phyloP scores from a whole-genome alignment of 108 stramenopile genomes.

The Poteriospumella lacustris region DNA sequence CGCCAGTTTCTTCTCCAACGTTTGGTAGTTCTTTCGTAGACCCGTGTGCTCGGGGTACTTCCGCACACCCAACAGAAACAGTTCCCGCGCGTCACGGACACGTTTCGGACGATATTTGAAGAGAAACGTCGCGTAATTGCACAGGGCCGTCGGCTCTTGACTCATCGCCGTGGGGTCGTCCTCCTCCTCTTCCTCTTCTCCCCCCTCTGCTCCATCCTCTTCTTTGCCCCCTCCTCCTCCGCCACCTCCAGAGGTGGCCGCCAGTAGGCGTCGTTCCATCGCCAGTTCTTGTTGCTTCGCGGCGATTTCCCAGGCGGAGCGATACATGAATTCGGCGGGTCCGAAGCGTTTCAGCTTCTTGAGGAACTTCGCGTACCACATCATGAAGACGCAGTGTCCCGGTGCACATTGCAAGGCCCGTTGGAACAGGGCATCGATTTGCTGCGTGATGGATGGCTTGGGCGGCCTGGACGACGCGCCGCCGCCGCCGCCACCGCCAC shows the following conservation, averaged over 20 bases:
- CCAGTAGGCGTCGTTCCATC: no score
- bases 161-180: no score
- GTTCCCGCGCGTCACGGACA: not conserved
- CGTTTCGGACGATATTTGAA: not conserved
- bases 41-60: not conserved
- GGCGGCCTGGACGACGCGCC: no score
- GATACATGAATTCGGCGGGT: conserved; percentile 3
- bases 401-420: not conserved
- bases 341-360: not conserved
- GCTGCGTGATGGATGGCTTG: no score
- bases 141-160: conserved; percentile 20
- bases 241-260: no score
- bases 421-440: not conserved
- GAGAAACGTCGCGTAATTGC: conserved; percentile 24
- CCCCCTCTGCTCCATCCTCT: no score
- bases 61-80: not conserved
- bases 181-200: no score
- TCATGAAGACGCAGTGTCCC: not conserved
- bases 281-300: no score
- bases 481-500: no score
- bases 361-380: conserved; percentile 23
- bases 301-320: no score
- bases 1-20: not conserved
- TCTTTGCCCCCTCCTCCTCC: no score
- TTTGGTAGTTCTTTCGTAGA: not conserved